Evolutionary conservation across 306 rosid species (phyloP), one percentile per base, ranked within the genome.

Genomic region (Carpinus viminea): DNA sequence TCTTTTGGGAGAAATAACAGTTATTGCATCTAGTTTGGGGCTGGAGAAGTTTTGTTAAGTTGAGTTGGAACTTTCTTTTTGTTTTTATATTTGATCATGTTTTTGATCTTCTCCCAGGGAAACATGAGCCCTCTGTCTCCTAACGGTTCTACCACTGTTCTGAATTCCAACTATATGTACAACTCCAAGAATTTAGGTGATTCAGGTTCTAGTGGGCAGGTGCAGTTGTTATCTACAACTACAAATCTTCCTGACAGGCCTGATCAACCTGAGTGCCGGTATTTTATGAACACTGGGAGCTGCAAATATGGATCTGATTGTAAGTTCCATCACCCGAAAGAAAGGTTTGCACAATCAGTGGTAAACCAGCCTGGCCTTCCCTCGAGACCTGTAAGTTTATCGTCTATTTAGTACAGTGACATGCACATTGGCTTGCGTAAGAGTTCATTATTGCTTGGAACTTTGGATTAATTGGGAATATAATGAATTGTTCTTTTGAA

Each of bases 301-400:
- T 94, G 98, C 91, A 94, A 92, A 76, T 92, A 90, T 82, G 98
- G 98, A 81, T 78, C 87, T 74, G 94, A 90, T 68, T 94, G 98
- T 91, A 94, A 90, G 81, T 94, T 85, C 71, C 88, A 94, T 84
- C 98, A 94, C 81, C 98, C 97, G 8, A 94, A 86, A 77, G 97
- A 92, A 78, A 86, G 96, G 83, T 78, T 86, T 21, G 78, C 84
- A 57, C 92, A 86, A 75, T 83, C 97, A 12, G 85, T 78, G 45
- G 21, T 84, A 36, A 89, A 85, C 76, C 86, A 80, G 66, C 87
- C 90, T 21, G 93, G 97, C 81, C 92, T 94, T 82, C 98, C 98
- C 51, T 76, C 89, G 50, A 86, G 98, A 88, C 97, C 97, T 51
- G 98, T 92, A 87, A 94, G 98, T 87, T 60, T 69, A 62, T 65